A percentile compares a stretch with the other conserved stretches of the same genome.
phyloP scores from a whole-genome alignment of 1,284 basidiomycete genomes.

The Apiotrichum akiyoshidainum region DNA sequence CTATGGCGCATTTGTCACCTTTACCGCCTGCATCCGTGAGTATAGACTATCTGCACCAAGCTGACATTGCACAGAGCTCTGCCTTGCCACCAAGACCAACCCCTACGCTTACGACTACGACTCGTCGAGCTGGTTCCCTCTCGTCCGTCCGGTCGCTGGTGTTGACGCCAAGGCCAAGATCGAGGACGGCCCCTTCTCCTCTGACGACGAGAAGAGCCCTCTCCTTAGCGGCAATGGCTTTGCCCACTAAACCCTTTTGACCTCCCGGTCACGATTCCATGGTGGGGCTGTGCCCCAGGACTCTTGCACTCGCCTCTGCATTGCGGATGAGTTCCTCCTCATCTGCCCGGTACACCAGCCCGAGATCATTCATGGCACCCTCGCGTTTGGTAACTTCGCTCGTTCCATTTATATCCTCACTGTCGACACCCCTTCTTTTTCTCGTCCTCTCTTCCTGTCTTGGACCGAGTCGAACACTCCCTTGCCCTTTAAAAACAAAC shows the following conservation, averaged over 20 bases:
- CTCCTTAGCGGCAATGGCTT: neutral
- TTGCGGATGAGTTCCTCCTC: no score
- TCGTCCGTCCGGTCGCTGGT: constrained; percentile 11
- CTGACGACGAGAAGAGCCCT: neutral
- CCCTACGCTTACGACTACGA: constrained; percentile 31
- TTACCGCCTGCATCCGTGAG: constrained; percentile 49
- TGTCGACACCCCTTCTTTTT: no score
- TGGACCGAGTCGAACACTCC: no score
- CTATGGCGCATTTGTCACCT: constrained; percentile 52
- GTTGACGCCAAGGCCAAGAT: constrained; percentile 1
- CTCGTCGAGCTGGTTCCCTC: constrained; percentile 24
- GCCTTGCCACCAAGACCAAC: constrained; percentile 33
- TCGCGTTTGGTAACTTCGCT: no score
- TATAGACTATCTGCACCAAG: neutral
- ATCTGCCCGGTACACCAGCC: no score
- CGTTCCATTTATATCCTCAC: no score
- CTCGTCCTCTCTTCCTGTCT: no score
- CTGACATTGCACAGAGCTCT: constrained; percentile 25
- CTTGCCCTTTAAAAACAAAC: no score
- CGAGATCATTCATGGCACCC: no score
- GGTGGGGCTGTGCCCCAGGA: no score
- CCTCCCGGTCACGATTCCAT: no score
- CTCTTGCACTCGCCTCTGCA: no score
- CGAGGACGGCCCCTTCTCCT: constrained; percentile 1
- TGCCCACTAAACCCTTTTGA: neutral